phyloP scores from a whole-genome alignment of 2,329 filamentous ascomycete species.

The Phaeosphaeria sp. region DNA sequence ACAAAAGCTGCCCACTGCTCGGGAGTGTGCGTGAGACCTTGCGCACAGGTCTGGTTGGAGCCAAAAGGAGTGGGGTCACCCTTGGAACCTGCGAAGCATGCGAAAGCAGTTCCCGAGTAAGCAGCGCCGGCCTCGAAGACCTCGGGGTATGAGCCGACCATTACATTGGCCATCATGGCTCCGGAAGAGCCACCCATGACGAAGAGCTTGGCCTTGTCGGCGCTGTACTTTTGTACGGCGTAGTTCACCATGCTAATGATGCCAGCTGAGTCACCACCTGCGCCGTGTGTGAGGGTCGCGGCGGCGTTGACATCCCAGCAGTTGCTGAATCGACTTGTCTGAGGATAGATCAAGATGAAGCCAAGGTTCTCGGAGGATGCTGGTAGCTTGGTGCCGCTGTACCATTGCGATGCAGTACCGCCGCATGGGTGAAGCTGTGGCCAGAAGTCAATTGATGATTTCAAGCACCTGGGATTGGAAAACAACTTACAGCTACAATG shows the following conservation, averaged over 20 bases:
- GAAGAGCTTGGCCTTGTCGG: slow-evolving; percentile 57
- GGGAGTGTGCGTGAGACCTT: slow-evolving; percentile 57
- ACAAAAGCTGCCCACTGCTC: slow-evolving; percentile 18
- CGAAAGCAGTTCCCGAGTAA: slow-evolving; percentile 37
- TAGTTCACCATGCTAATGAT: slow-evolving; percentile 67
- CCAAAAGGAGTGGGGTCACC: slow-evolving; percentile 11
- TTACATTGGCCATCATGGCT: slow-evolving; percentile 43
- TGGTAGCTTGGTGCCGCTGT: slow-evolving; percentile 23
- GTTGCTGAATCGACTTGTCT: slow-evolving; percentile 55
- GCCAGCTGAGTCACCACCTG: slow-evolving; percentile 61
- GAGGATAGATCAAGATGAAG: slow-evolving; percentile 66
- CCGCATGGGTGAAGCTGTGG: slow-evolving; percentile 35
- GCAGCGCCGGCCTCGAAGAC: slow-evolving; percentile 32
- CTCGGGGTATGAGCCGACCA: slow-evolving; percentile 37
- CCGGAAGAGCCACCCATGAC: slow-evolving; percentile 34
- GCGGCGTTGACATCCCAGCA: slow-evolving; percentile 67
- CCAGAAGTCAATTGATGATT: too few species aligned
- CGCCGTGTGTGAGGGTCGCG: slow-evolving; percentile 61
- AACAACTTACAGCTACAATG: slow-evolving; percentile 61
- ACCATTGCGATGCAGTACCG: slow-evolving; percentile 46
- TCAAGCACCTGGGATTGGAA: too few species aligned
- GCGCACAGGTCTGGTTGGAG: slow-evolving; percentile 55
- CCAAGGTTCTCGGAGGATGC: slow-evolving; percentile 60
- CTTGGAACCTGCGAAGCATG: slow-evolving; percentile 52
- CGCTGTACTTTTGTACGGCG: slow-evolving; percentile 58